Conservation (phyloP, 2,329 filamentous ascomycete genomes). For the Alternaria triticina region DNA sequence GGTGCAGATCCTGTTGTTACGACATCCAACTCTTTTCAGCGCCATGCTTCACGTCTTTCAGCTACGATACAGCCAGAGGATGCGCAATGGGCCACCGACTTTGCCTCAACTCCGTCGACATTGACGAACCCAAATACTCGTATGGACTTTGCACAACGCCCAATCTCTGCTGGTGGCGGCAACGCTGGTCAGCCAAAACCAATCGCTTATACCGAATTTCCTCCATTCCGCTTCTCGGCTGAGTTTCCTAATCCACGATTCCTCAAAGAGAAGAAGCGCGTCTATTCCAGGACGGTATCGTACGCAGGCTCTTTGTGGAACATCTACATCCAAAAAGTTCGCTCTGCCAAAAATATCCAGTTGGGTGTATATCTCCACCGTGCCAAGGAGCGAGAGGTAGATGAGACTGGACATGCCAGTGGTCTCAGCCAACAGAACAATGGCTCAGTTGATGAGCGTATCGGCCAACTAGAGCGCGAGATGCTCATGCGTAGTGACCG, state of each 20-base stretch:
- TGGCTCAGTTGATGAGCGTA: conserved; percentile 60
- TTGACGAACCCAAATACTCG: conserved; percentile 44
- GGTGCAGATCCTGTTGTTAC: conserved; percentile 60
- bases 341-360: conserved; percentile 61
- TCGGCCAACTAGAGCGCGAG: conserved; percentile 61
- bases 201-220: conserved; percentile 60
- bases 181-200: conserved; percentile 47
- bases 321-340: conserved; percentile 67
- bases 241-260: conserved; percentile 64
- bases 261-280: conserved; percentile 64
- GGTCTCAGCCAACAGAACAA: conserved; percentile 46
- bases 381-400: conserved; percentile 61
- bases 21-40: conserved; percentile 53
- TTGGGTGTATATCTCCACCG: conserved; percentile 66
- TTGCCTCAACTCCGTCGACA: conserved; percentile 55
- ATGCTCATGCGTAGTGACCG: conserved; percentile 55
- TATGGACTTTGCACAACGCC: conserved; percentile 35
- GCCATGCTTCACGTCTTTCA: conserved; percentile 56
- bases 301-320: conserved; percentile 67
- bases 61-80: conserved; percentile 61
- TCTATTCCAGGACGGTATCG: conserved; percentile 65
- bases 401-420: conserved; percentile 51
- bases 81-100: conserved; percentile 63
- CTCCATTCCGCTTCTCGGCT: conserved; percentile 65
- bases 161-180: conserved; percentile 44